phyloP scores from a whole-genome alignment of 2,329 filamentous ascomycete species.

The Hawksworthiomyces lignivorus region DNA sequence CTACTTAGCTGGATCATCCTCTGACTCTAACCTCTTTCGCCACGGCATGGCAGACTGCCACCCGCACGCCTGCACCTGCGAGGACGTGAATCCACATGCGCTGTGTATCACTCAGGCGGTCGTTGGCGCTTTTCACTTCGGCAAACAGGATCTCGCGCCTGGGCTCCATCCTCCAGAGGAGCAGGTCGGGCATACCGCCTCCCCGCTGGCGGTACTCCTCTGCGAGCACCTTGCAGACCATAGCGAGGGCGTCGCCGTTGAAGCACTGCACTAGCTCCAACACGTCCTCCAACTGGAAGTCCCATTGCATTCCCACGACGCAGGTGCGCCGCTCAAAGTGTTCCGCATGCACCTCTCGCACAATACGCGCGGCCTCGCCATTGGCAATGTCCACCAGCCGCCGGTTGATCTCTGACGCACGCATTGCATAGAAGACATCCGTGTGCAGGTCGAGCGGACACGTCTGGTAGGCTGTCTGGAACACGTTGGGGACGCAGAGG shows the following conservation, averaged over 20 bases:
- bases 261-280: constrained; percentile 74
- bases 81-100: constrained; percentile 95
- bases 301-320: constrained; percentile 88
- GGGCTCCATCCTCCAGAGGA: constrained; percentile 62
- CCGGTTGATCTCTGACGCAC: constrained; percentile 84
- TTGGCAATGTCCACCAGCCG: constrained; percentile 83
- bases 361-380: constrained; percentile 60
- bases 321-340: constrained; percentile 69
- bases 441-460: constrained; percentile 89
- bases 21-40: constrained; percentile 39
- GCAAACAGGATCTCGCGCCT: constrained; percentile 52
- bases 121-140: constrained; percentile 79
- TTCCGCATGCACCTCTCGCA: constrained; percentile 59
- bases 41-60: constrained; percentile 68
- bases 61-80: constrained; percentile 71
- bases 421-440: constrained; percentile 79
- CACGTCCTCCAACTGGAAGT: constrained; percentile 71
- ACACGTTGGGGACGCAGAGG: constrained; percentile 89
- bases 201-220: constrained; percentile 87
- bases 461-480: constrained; percentile 91
- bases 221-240: constrained; percentile 86
- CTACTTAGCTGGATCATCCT: neutral
- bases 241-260: constrained; percentile 68
- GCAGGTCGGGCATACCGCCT: constrained; percentile 84
- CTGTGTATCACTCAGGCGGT: constrained; percentile 92